Conservation (phyloP, 306 rosid species). For the Hippophae gyantsensis region DNA sequence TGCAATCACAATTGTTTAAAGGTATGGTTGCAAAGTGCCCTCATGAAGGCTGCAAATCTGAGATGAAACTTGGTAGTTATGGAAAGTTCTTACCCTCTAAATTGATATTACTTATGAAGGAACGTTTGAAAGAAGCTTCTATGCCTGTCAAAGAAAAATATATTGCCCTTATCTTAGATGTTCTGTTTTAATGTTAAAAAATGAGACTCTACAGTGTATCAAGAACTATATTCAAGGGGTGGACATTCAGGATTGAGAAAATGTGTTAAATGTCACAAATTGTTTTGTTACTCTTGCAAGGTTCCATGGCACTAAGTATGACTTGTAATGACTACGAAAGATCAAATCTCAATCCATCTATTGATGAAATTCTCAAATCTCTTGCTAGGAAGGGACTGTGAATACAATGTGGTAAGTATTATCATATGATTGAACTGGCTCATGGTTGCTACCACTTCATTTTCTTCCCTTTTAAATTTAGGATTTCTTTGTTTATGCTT, state of each 20-base stretch:
- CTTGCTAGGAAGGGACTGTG: slow-evolving; percentile 52
- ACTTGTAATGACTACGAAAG: slow-evolving; percentile 35
- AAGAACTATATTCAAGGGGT: slow-evolving; percentile 19
- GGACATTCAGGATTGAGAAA: slow-evolving; percentile 31
- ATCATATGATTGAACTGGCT: slow-evolving; percentile 70
- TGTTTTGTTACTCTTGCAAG: slow-evolving; percentile 59
- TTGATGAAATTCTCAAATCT: slow-evolving; percentile 49
- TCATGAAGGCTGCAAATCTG: slow-evolving; percentile 47
- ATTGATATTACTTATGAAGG: slow-evolving; percentile 39
- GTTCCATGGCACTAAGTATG: slow-evolving; percentile 67
- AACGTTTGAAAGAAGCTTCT: slow-evolving; percentile 56
- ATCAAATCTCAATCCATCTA: slow-evolving; percentile 32
- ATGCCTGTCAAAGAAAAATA: slow-evolving; percentile 50
- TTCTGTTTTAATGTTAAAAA: slow-evolving; percentile 56
- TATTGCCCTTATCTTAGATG: slow-evolving; percentile 77
- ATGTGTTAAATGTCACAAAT: slow-evolving; percentile 53
- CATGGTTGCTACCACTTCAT: slow-evolving; percentile 90
- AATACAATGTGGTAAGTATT: slow-evolving; percentile 69
- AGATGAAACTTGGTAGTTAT: slow-evolving; percentile 51
- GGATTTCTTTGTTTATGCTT: too few relatives aligned
- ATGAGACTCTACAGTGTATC: slow-evolving; percentile 39
- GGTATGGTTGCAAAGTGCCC: slow-evolving; percentile 64
- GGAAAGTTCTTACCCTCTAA: slow-evolving; percentile 53
- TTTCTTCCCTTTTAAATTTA: neutral
- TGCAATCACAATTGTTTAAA: slow-evolving; percentile 55